Evolutionary conservation across 2,329 filamentous ascomycete species (phyloP), one percentile per base, ranked within the genome.

Genomic region (Colletotrichum coccodes): DNA sequence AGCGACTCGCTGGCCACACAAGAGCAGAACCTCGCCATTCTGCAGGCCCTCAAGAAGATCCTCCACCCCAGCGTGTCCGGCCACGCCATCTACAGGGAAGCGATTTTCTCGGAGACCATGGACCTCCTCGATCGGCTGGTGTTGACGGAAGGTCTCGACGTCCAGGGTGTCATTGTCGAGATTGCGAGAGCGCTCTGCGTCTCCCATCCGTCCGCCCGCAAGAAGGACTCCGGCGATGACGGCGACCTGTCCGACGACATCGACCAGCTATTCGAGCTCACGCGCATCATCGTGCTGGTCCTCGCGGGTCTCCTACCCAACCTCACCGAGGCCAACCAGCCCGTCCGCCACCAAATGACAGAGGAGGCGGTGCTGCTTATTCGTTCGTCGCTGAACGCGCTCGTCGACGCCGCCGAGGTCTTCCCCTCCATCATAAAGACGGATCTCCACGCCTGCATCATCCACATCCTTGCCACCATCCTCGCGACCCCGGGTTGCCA

Each of bases 381-480:
- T 57, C 90, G 91, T 28, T 90, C 92, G 2, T 91, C 94, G 0
- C 86, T 99, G 2, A 92, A 95, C 68, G 94, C 96, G 1, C 88
- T 99, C 2, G 96, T 98, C 4, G 94, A 98, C 76, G 95, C 96
- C 1, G 95, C 96, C 7, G 94, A 97, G 70, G 94, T 98, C 18
- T 99, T 99, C 81, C 97, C 97, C 0, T 90, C 93, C 2, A 95
- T 99, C 74, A 99, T 99, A 83, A 96, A 96, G 77, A 95, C 94
- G 11, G 96, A 99, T 78, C 86, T 99, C 7, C 94, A 98, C 76
- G 95, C 96, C 44, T 98, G 95, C 76, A 97, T 98, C 73, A 89
- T 99, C 57, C 95, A 99, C 82, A 97, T 98, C 63, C 98, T 98
- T 77, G 92, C 94, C 61, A 97, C 94, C 0, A 96, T 97, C 65